Evolutionary conservation across 345 rosid species (phyloP).

Genomic region (Syzygium grande): DNA sequence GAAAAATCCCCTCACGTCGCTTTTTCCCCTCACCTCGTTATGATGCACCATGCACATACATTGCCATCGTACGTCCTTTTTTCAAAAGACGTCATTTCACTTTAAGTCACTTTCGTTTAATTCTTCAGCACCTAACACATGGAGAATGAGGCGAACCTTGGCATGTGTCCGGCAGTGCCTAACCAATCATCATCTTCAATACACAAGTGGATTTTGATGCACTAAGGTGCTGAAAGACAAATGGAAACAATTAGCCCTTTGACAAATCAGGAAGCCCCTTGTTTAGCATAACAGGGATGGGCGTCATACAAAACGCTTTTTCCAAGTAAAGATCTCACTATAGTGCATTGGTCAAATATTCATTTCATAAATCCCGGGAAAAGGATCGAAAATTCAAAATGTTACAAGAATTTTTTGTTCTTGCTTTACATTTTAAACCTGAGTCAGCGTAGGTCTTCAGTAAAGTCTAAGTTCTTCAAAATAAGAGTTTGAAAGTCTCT

Average conservation of each 20-base stretch:
- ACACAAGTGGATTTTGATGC: background rate
- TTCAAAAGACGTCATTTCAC: background rate
- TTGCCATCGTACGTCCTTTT: background rate
- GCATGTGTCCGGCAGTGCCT: background rate
- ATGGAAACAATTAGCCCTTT: background rate
- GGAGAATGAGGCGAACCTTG: background rate
- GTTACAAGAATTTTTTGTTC: too few species aligned
- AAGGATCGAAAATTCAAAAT: too few species aligned
- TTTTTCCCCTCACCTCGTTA: background rate
- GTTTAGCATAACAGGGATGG: background rate
- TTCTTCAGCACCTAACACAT: background rate
- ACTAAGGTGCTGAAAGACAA: background rate
- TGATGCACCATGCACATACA: background rate
- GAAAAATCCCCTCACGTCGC: background rate
- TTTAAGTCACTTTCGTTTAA: background rate
- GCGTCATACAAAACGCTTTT: too few species aligned
- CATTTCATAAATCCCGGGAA: too few species aligned
- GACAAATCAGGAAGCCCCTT: background rate
- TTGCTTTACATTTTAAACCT: too few species aligned
- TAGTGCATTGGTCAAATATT: too few species aligned
- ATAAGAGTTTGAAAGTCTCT: too few species aligned
- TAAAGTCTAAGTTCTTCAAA: too few species aligned
- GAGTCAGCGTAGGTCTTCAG: too few species aligned
- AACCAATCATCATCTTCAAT: background rate
- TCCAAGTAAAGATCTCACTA: too few species aligned